Evolutionary conservation across 805 yeast genomes (phyloP), one percentile per base, ranked within the genome.

Genomic region (Isabelozyma rhagii): DNA sequence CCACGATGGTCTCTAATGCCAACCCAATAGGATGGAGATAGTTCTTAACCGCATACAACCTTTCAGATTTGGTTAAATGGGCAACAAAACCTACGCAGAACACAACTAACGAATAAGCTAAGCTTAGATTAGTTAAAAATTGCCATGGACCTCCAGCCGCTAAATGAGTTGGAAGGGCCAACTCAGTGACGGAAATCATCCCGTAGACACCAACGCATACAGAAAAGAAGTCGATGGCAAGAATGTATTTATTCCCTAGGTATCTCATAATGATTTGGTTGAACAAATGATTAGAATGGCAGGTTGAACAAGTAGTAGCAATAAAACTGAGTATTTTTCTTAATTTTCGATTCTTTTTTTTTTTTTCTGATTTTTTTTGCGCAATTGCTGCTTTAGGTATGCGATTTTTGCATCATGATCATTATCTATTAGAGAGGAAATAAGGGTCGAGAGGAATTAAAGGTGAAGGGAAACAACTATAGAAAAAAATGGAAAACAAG

Each of bases 91-190:
- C 79, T 38, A 75, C 41, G 13, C 58, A 43, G 50, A 72, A 75
- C 51, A 77, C 75, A 42, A 75, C 49, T 8, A 81, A 55, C 2
- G 87, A 77, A 14, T 77, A 59, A 1, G 67, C 58, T 31, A 85
- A 72, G 8, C 86, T 78, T n/a, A 85, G 58, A 60, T 85, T 86
- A 4, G 94, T 87, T 46, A 87, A 70, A 61, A 87, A 87, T 60
- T 87, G 93, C 67, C 77, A 78, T 50, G 81, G 87, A 1, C 93
- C 93, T 0, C 84, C 93, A 18, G 67, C 63, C 1, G 59, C 69
- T 27, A 86, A 64, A 38, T 66, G 69, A 1, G 66, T 69, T 0
- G 91, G 90, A 25, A 87, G 65, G 11, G 59, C 62, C 7, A 66
- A 39, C 5, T 40, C 40, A 15, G 48, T 47, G 39, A 60, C 54